Conservation (phyloP, 2,329 filamentous ascomycete genomes). For the Neoarthrinium moseri region DNA sequence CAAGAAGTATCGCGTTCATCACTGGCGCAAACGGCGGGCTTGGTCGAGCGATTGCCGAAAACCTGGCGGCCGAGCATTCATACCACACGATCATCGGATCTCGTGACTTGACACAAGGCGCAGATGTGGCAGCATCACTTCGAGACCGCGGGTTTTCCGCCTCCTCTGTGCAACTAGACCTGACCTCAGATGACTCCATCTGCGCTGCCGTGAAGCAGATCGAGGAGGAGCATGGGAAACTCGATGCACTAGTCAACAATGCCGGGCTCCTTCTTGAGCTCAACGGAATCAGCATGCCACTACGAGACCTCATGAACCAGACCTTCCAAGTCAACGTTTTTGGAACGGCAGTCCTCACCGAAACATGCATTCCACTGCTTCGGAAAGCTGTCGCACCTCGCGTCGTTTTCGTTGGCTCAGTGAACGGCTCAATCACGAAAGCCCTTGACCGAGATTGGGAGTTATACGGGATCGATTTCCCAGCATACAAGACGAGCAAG, state of each 20-base stretch:
- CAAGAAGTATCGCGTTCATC: conserved; percentile 12
- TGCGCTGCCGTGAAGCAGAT: conserved; percentile 20
- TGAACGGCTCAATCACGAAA: conserved; percentile 30
- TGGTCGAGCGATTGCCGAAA: conserved; percentile 8
- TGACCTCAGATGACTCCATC: conserved; percentile 25
- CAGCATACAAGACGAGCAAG: conserved; percentile 38
- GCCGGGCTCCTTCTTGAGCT: conserved; percentile 30
- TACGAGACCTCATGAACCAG: conserved; percentile 33
- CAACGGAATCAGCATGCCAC: conserved; percentile 9
- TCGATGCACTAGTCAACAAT: conserved; percentile 36
- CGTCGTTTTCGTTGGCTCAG: conserved; percentile 36
- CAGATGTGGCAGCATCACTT: not conserved
- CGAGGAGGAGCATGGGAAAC: conserved; percentile 18
- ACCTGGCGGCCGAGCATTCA: conserved; percentile 10
- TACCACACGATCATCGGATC: conserved; percentile 13
- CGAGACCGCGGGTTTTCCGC: conserved; percentile 1
- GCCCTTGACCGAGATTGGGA: conserved; percentile 23
- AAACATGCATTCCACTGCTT: conserved; percentile 28
- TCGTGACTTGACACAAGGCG: conserved; percentile 6
- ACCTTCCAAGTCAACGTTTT: conserved; percentile 38
- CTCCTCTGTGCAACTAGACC: conserved; percentile 11
- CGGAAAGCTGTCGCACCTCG: conserved; percentile 18
- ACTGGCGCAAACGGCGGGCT: conserved; percentile 11
- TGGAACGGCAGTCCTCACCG: conserved; percentile 26
- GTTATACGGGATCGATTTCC: conserved; percentile 27